Base-by-base conservation (phyloP, 2,329 filamentous ascomycete species). In the Ceratocystis eucalypticola region DNA sequence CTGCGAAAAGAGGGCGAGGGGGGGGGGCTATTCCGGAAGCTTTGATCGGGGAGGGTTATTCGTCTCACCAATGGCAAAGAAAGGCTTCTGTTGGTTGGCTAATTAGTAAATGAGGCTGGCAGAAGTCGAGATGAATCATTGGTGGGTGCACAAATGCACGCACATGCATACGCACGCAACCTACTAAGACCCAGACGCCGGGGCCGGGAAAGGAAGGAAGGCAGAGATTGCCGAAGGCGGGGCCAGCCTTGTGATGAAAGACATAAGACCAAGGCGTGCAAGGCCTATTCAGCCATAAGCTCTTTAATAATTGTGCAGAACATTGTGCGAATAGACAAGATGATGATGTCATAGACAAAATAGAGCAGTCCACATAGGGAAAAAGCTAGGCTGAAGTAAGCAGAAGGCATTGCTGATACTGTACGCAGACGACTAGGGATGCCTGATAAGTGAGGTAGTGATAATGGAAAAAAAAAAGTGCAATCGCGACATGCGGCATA, bases 361-460 rank as follows among this genome's bases (percentile, higher is more conserved):
- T 59, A 59, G 15, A 33, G 28, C 55, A 59, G 55, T n/a, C 55
- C 55, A n/a, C 55, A 59, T 7, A 37, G 25, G 5, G 55, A 59
- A 7, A 59, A 8, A 12, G 55, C 55, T 8, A 59, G 28, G 15
- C 33, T 59, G 30, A 59, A 59, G 55, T 59, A 59, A 37, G 55
- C 55, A 59, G 55, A 37, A 6, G 55, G 55, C 55, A 59, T 59
- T 59, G 15, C 55, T 59, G 55, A 59, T 37, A 10, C 28, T 12
- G 55, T 8, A n/a, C 1, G 7, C 48, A 53, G 15, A 53, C 10
- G n/a, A 53, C n/a, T 53, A 25, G 15, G 55, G 48, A 53, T 59
- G 55, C 55, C 55, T 59, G 55, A n/a, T 33, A 59, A 59, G 15
- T 59, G 55, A 59, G 55, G 28, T 33, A 5, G 55, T 37, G 25